Evolutionary conservation across 768 basidiomycete species (phyloP).

Genomic region (Russula virescens): DNA sequence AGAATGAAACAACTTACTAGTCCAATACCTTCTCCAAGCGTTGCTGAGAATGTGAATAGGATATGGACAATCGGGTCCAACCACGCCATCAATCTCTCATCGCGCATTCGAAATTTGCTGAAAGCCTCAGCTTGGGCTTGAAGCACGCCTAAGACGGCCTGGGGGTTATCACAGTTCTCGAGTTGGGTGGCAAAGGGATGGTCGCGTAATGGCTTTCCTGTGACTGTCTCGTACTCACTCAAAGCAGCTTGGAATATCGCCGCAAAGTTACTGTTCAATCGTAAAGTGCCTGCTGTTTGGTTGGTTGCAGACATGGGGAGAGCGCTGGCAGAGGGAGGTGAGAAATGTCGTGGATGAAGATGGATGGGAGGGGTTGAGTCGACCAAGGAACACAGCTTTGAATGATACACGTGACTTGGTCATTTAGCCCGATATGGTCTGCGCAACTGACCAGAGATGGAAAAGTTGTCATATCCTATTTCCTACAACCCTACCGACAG

Average conservation of each 20-base stretch:
- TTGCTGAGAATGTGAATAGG: neutral
- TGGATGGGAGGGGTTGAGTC: too few species aligned
- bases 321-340: neutral
- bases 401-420: too few species aligned
- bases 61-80: neutral
- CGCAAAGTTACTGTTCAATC: neutral
- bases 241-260: neutral
- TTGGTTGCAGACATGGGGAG: neutral
- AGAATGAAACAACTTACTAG: neutral
- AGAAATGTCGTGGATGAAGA: too few species aligned
- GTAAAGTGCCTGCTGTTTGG: neutral
- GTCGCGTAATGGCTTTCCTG: conserved; percentile 24
- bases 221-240: neutral
- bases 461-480: too few species aligned
- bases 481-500: too few species aligned
- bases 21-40: neutral
- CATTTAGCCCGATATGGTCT: too few species aligned
- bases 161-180: neutral
- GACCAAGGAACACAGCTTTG: too few species aligned
- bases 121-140: neutral
- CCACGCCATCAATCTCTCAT: neutral
- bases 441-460: too few species aligned
- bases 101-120: neutral
- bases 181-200: neutral
- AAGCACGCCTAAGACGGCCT: neutral